Evolutionary conservation across 1,284 basidiomycete species (phyloP).

Genomic region (Puccinia polysora): DNA sequence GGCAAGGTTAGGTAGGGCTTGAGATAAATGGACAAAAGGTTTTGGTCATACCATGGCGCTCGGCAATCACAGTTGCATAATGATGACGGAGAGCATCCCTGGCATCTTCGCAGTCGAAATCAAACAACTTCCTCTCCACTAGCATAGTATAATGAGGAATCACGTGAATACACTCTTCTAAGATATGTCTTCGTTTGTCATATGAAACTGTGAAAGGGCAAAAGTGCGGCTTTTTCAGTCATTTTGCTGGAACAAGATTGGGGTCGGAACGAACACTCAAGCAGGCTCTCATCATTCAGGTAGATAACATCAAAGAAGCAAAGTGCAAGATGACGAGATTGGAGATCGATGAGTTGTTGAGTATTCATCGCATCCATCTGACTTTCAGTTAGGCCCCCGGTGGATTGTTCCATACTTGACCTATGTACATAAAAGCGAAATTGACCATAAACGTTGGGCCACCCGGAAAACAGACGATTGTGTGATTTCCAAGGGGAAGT

Average conservation of each 20-base stretch:
- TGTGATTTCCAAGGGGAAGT: background rate
- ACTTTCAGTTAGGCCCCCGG: slow-evolving; percentile 6
- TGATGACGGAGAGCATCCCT: slow-evolving; percentile 38
- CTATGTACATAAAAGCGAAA: background rate
- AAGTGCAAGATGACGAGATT: slow-evolving; percentile 64
- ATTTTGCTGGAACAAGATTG: background rate
- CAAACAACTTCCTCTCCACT: slow-evolving; percentile 32
- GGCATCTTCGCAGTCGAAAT: background rate
- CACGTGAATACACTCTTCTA: slow-evolving; percentile 61
- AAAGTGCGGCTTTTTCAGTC: background rate
- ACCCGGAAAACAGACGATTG: too few relatives aligned
- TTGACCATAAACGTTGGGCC: too few relatives aligned
- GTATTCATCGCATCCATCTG: slow-evolving; percentile 57
- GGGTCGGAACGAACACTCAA: slow-evolving; percentile 53
- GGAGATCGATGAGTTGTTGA: slow-evolving; percentile 52
- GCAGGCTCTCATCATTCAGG: slow-evolving; percentile 61
- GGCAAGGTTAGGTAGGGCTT: background rate
- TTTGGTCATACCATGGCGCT: slow-evolving; percentile 27
- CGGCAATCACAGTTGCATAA: slow-evolving; percentile 46
- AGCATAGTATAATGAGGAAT: slow-evolving; percentile 59
- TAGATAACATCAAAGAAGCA: slow-evolving; percentile 77
- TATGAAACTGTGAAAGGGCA: slow-evolving; percentile 56
- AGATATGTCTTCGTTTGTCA: slow-evolving; percentile 59
- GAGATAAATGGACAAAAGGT: background rate
- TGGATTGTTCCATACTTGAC: background rate